phyloP scores from a whole-genome alignment of 257 asterid genomes.

The Echium plantagineum region DNA sequence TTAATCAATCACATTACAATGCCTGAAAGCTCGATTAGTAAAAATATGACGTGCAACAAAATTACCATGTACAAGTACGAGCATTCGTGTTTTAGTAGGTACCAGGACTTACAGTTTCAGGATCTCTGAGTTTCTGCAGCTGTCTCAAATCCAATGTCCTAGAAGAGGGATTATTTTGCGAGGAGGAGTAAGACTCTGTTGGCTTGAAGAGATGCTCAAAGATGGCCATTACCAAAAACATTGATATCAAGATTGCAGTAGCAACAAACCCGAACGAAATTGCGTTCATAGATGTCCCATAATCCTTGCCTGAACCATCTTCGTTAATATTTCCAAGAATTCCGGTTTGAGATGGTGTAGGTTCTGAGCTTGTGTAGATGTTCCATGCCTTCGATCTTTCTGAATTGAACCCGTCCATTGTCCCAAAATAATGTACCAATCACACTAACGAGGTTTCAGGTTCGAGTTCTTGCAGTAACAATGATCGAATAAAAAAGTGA shows the following conservation, averaged over 20 bases:
- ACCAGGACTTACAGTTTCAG: slow-evolving; percentile 20
- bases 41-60: no score
- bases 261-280: slow-evolving; percentile 82
- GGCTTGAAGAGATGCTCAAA: slow-evolving; percentile 63
- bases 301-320: slow-evolving; percentile 48
- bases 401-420: slow-evolving; percentile 35
- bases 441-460: no score
- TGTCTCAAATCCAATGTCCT: slow-evolving; percentile 15
- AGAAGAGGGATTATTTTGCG: slow-evolving; percentile 11
- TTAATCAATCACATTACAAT: neutral
- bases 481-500: no score
- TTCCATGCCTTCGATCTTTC: slow-evolving; percentile 53
- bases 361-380: slow-evolving; percentile 29
- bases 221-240: slow-evolving; percentile 83
- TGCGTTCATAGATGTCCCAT: slow-evolving; percentile 72
- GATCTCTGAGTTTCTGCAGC: slow-evolving; percentile 26
- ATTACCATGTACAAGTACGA: no score
- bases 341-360: slow-evolving; percentile 36
- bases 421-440: neutral
- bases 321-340: slow-evolving; percentile 4
- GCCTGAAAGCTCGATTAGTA: no score
- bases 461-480: no score
- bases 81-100: no score
- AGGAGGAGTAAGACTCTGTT: slow-evolving; percentile 22
- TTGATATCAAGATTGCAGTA: slow-evolving; percentile 66